phyloP scores from a whole-genome alignment of 352 stramenopile genomes.

The Phytopythium sindhum region DNA sequence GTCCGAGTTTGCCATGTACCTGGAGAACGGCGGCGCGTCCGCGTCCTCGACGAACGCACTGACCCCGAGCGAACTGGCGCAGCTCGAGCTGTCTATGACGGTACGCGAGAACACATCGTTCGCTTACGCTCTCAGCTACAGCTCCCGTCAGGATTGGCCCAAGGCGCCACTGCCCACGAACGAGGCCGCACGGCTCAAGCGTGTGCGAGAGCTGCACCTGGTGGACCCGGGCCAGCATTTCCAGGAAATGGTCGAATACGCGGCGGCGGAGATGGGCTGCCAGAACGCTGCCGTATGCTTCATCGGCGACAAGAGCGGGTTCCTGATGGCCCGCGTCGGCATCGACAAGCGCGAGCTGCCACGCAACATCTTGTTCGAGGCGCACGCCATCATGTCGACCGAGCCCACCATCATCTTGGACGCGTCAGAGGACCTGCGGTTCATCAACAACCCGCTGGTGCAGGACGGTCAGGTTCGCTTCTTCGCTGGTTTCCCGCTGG shows the following conservation, averaged over 20 bases:
- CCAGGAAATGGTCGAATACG: constrained; percentile 87
- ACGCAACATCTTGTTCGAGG: constrained; percentile 75
- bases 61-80: constrained; percentile 48
- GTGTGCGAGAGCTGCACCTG: constrained; percentile 72
- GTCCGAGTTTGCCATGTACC: constrained; percentile 44
- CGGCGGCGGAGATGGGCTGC: constrained; percentile 73
- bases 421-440: constrained; percentile 71
- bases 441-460: constrained; percentile 77
- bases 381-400: constrained; percentile 77
- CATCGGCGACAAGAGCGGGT: constrained; percentile 83
- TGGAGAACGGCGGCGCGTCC: constrained; percentile 20
- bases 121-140: constrained; percentile 80
- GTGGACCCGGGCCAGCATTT: constrained; percentile 78
- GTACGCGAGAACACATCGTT: constrained; percentile 75
- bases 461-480: constrained; percentile 75
- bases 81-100: constrained; percentile 59
- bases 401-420: constrained; percentile 82
- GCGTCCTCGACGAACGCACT: constrained; percentile 26
- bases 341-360: constrained; percentile 75
- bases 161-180: constrained; percentile 72
- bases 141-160: constrained; percentile 75
- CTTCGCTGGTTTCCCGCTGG: constrained; percentile 77
- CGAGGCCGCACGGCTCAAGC: constrained; percentile 57
- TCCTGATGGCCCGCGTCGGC: constrained; percentile 77
- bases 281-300: constrained; percentile 82